phyloP scores from a whole-genome alignment of 2,329 filamentous ascomycete genomes.

The Ophiostoma sp. region DNA sequence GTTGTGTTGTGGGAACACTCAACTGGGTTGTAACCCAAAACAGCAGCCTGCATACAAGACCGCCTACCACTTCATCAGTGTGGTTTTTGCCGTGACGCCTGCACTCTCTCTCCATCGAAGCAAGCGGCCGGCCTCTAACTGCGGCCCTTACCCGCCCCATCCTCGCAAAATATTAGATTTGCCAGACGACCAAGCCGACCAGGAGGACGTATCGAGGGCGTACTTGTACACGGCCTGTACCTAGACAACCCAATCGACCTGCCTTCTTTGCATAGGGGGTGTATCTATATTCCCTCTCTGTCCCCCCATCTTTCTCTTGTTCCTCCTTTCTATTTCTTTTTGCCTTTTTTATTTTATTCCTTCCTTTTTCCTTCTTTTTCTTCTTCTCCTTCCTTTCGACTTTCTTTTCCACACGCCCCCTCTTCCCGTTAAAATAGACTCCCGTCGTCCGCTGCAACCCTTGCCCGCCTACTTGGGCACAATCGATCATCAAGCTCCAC shows the following conservation, averaged over 20 bases:
- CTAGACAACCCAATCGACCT: constrained; percentile 15
- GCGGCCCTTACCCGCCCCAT: constrained; percentile 26
- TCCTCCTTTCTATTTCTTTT: neutral
- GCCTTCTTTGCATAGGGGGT: neutral
- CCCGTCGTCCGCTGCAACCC: constrained; percentile 24
- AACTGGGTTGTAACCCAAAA: constrained; percentile 29
- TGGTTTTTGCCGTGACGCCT: constrained; percentile 10
- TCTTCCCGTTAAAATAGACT: constrained; percentile 9
- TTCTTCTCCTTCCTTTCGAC: neutral
- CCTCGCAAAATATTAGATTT: constrained; percentile 19
- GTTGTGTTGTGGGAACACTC: constrained; percentile 27
- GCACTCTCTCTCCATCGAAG: neutral
- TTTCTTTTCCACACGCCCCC: neutral
- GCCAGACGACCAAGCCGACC: neutral
- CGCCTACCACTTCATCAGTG: constrained; percentile 26
- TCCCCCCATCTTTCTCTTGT: neutral
- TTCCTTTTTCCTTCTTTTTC: neutral
- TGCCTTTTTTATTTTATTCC: neutral
- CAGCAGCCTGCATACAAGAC: constrained; percentile 28
- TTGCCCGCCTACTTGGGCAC: constrained; percentile 23
- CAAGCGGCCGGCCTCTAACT: constrained; percentile 10
- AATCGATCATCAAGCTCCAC: constrained; percentile 23
- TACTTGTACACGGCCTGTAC: constrained; percentile 26
- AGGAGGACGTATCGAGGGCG: constrained; percentile 22
- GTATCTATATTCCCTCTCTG: constrained; percentile 10